Evolutionary conservation across 1,284 basidiomycete species (phyloP), one percentile per base, ranked within the genome.

Genomic region (Inonotus hispidus): DNA sequence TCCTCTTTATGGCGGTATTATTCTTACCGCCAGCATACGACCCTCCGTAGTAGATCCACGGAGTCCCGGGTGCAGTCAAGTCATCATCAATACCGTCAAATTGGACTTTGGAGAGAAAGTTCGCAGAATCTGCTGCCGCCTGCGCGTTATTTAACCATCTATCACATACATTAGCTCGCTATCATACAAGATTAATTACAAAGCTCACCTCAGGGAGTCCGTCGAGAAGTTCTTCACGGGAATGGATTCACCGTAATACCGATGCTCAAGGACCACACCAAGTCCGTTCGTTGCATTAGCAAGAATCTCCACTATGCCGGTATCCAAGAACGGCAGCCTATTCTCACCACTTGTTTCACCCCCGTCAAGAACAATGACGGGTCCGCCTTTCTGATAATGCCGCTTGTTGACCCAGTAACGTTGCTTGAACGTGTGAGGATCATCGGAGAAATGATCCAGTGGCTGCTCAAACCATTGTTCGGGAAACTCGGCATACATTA

Each of bases 21-120:
- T 4, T 27, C 27, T 43, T 53, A 60, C 59, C 59, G 55, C 96
- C 96, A 5, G 95, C 94, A 69, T 98, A 95, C 0, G 89, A 92
- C 11, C 90, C 90, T 29, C 96, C 95, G 68, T 97, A 97, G 73
- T 96, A 96, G 65, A 98, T 93, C 90, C 95, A 96, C 1, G 93
- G 91, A 0, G 88, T 87, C 35, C 73, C 78, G 2, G 82, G 84
- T 3, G 87, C 82, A 2, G 87, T 86, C 60, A 92, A 68, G 64
- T 88, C 80, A 62, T 89, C 83, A 3, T 85, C 76, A 27, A 95
- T 82, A 0, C 88, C 88, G 1, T 81, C 74, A 60, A 95, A 88
- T 66, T 87, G 80, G 69, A 97, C 85, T 62, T 88, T 82, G 6
- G 81, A 77, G 80, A 98, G 93, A 71, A 98, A 98, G 72, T 90